Evolutionary conservation across 1,284 basidiomycete genomes (phyloP), one percentile per base, ranked within the genome.

Genomic region (Exsudoporus floridanus): DNA sequence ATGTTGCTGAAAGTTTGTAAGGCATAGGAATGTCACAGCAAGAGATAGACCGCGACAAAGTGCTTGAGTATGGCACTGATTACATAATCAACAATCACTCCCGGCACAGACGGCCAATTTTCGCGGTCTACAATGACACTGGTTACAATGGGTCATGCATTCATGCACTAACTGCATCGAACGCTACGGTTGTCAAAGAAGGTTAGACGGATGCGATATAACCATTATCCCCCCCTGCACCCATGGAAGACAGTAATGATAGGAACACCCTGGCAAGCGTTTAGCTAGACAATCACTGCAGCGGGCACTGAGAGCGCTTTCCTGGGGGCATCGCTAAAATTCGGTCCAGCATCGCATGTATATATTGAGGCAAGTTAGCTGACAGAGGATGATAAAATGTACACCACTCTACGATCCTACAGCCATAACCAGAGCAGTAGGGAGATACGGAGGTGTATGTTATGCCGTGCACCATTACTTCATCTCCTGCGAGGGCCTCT

Each of bases 401-500:
- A 76, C 86, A 86, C 88, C 87, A 82, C 83, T 45, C 83, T 83
- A 88, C 88, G 88, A 88, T 88, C 86, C 85, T 76, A 69, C 71
- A 71, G 74, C 77, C 74, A 80, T 83, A 57, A 55, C 64, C 67
- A 63, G 73, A 76, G 77, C 76, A 70, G 75, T 70, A 78, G 82
- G 86, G 83, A 86, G 88, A 90, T 90, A 90, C 87, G 83, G 86
- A 84, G 85, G 88, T 82, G 78, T 79, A 82, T 74, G 78, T 80
- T 88, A 88, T 89, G 87, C 88, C 83, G 69, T 87, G 88, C 88
- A 80, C 88, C 84, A 82, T 84, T 83, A 84, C 63, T 90, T 86
- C 80, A 86, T 90, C 86, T 90, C 84, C 88, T 90, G 87, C 86
- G 87, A 89, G 85, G 77, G 59, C 87, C 88, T 80, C 86, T 70